Conservation (phyloP, 305 asterid genomes). For the Ajuga reptans region DNA sequence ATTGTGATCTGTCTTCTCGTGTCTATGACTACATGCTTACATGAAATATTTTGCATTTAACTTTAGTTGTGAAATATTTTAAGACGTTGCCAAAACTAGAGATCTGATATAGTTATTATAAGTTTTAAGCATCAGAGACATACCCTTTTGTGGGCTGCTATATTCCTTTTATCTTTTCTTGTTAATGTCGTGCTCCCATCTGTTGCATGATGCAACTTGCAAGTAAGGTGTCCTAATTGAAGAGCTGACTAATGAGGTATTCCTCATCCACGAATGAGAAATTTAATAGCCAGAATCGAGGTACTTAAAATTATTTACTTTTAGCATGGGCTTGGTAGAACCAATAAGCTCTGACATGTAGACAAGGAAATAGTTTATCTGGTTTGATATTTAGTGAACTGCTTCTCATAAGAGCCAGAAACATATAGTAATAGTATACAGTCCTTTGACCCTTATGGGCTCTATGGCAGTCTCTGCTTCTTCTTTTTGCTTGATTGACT, state of each 20-base stretch:
- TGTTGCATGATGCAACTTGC: not conserved
- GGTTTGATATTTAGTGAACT: not conserved
- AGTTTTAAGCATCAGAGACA: not conserved
- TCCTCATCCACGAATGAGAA: not conserved
- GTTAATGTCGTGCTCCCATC: not conserved
- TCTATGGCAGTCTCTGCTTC: not conserved
- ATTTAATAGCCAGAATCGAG: not conserved
- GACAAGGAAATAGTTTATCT: not conserved
- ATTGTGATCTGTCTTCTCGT: not conserved
- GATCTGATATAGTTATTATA: not conserved
- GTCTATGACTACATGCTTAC: not conserved
- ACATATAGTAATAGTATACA: not conserved
- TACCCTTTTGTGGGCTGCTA: not conserved
- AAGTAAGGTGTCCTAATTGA: not conserved
- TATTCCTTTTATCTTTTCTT: not conserved
- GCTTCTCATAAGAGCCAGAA: not conserved
- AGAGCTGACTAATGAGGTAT: not conserved
- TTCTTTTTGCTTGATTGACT: not conserved
- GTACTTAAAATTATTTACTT: not conserved
- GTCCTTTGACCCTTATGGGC: not conserved
- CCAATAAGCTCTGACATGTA: not conserved
- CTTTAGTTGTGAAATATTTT: slow-evolving; percentile 10
- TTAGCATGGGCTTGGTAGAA: not conserved
- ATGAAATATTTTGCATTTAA: not conserved
- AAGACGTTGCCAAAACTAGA: not conserved